Percentiles rank a stretch among this genome's conserved stretches.
Evolutionary conservation across 2,329 filamentous ascomycete genomes (phyloP).

Genomic region (Aureobasidium musti): DNA sequence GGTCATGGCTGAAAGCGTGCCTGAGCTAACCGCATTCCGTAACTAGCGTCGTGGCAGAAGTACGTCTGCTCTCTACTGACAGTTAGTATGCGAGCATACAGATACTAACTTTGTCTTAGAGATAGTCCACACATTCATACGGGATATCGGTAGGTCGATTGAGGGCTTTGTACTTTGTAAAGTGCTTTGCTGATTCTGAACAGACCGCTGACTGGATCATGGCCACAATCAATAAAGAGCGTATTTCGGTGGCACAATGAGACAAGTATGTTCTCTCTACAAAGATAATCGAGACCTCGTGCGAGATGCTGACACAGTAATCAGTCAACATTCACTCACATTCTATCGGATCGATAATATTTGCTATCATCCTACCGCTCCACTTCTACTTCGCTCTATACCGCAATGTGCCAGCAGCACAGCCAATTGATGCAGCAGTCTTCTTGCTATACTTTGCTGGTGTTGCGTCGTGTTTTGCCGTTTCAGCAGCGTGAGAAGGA

Average conservation of each 20-base stretch:
- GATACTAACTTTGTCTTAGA: background rate
- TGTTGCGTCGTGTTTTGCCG: slow-evolving; percentile 32
- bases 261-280: slow-evolving; percentile 14
- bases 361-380: slow-evolving; percentile 29
- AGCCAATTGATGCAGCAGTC: slow-evolving; percentile 28
- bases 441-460: slow-evolving; percentile 32
- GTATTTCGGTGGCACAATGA: slow-evolving; percentile 31
- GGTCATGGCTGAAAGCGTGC: background rate
- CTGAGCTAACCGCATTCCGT: background rate
- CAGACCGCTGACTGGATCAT: slow-evolving; percentile 26
- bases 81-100: background rate
- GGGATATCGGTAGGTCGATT: slow-evolving; percentile 27
- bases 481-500: slow-evolving; percentile 27
- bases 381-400: slow-evolving; percentile 31
- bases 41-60: slow-evolving; percentile 28
- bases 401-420: background rate
- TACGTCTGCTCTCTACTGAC: background rate
- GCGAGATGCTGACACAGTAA: background rate
- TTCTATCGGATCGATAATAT: slow-evolving; percentile 29
- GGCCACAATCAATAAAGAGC: slow-evolving; percentile 17
- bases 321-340: slow-evolving; percentile 34
- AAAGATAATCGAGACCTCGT: background rate
- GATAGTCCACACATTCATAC: slow-evolving; percentile 29
- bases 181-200: background rate
- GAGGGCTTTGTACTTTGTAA: too few species aligned